phyloP scores from a whole-genome alignment of 1,284 basidiomycete species.

The Xanthoconium separans region DNA sequence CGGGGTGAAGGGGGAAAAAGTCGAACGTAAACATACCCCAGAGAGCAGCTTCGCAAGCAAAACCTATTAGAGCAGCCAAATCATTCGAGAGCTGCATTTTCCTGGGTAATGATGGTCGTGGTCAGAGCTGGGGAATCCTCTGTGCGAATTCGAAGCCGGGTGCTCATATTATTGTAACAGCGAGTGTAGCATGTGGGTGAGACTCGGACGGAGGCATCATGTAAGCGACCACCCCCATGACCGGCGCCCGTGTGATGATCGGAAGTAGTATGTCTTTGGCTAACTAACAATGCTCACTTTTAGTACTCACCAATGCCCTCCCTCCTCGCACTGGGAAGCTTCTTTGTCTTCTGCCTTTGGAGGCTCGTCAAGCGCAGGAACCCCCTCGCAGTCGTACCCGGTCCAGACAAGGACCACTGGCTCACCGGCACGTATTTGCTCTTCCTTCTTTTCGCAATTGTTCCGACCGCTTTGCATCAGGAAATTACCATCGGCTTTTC shows the following conservation, averaged over 20 bases:
- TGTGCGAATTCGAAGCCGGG: neutral
- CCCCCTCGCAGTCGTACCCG: constrained; percentile 20
- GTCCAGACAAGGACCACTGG: constrained; percentile 35
- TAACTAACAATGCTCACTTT: too few relatives aligned
- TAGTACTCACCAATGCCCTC: neutral
- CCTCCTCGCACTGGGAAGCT: neutral
- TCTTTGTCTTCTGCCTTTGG: constrained; percentile 17
- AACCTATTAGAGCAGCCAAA: constrained; percentile 34
- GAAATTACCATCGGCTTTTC: constrained; percentile 49
- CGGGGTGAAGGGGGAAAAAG: neutral
- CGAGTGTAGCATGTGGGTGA: neutral
- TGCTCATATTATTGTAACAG: neutral
- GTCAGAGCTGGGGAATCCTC: neutral
- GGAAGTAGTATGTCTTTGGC: too few relatives aligned
- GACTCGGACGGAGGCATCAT: neutral
- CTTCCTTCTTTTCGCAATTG: neutral
- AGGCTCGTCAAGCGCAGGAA: constrained; percentile 12
- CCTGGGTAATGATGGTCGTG: neutral
- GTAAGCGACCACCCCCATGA: neutral
- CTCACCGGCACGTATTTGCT: constrained; percentile 35
- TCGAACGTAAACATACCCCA: constrained; percentile 24
- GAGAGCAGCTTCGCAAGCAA: constrained; percentile 32
- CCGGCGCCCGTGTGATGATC: neutral
- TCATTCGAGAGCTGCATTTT: constrained; percentile 24
- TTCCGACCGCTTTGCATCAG: constrained; percentile 25